Base-by-base conservation (phyloP, 352 stramenopile species). In the Plasmopara muralis region DNA sequence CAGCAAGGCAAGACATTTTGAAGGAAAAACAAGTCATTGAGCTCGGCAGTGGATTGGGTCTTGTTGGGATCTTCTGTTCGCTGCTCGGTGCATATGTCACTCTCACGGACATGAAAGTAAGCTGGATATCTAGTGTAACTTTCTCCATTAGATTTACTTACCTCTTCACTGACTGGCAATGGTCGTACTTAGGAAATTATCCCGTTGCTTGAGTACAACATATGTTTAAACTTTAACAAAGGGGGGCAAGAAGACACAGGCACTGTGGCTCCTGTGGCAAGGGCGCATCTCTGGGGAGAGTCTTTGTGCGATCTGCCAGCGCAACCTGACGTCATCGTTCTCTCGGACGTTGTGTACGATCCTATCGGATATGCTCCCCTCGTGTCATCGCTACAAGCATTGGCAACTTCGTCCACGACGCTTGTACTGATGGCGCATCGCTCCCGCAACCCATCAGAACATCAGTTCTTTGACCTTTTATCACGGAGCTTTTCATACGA, bases 321-420 rank as follows among this genome's bases (percentile, higher is more conserved):
- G 15, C 50, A 63, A 41, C 73, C 73, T 0, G 81, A 92, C 44
- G 66, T 87, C 7, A 59, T 92, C 43, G 73, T 92, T 16, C 63
- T 88, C 42, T 92, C 81, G 1, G 81, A 91, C 42, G 81, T 89
- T 14, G 78, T 91, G 16, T 91, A 91, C 66, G 81, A 91, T 55
- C 81, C 81, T 0, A 68, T 82, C 49, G 78, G 81, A 35, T 90
- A 88, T 44, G 59, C 54, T 15, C 80, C 80, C 38, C 66, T 91
- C 15, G 74, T 91, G 28, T 50, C 62, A 37, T 88, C 77, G 46
- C 64, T 91, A 0, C 41, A 65, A 15, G 52, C 66, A 10, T 57
- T 91, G 6, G 64, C 74, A 5, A 55, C 25, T 14, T 57, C 60
- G 0, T 43, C 65, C 0, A 28, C 62, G 25, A 87, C 77, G 15